These are phyloP conservation scores for Apostasia shenzhenica DNA, from an alignment of 106 monocot genomes.

Conservation along the genomic window DNA sequence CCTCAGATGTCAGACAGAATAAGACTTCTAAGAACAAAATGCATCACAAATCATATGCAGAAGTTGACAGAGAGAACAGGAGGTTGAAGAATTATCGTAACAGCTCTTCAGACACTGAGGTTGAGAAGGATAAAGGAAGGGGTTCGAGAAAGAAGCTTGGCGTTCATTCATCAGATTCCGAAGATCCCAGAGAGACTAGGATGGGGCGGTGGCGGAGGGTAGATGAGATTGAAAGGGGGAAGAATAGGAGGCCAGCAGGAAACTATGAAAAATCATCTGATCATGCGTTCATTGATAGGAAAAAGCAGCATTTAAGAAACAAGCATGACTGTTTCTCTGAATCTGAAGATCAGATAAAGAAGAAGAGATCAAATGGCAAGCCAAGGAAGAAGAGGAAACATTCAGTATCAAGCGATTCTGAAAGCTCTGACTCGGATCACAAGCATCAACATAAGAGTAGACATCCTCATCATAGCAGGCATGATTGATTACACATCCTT, in stretches of 20 bases:
- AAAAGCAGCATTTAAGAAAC: not conserved
- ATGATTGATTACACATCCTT: not conserved
- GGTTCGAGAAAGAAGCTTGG: slow-evolving; percentile 15
- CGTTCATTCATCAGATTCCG: not conserved
- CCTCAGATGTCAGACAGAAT: slow-evolving; percentile 8
- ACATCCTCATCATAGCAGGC: not conserved
- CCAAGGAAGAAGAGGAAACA: slow-evolving; percentile 5
- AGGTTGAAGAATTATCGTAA: slow-evolving; percentile 16
- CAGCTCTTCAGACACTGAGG: slow-evolving; percentile 8
- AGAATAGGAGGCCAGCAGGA: slow-evolving; percentile 12
- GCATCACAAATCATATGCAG: slow-evolving; percentile 14
- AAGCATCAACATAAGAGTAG: not conserved
- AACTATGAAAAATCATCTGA: not conserved
- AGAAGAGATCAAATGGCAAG: slow-evolving; percentile 8
- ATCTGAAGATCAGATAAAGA: not conserved
- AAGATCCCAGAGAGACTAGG: not conserved
- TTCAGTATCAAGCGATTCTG: slow-evolving; percentile 7
- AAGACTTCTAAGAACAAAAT: not conserved
- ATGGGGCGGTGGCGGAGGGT: not conserved
- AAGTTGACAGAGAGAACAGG: slow-evolving; percentile 17
- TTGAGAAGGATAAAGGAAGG: slow-evolving; percentile 13
- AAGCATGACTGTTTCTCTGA: not conserved
- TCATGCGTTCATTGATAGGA: too few species aligned
- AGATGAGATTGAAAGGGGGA: slow-evolving; percentile 18
- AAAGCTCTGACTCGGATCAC: slow-evolving; percentile 11